Base-by-base conservation (phyloP, 306 rosid genomes). In the Ormosia semicastrata region DNA sequence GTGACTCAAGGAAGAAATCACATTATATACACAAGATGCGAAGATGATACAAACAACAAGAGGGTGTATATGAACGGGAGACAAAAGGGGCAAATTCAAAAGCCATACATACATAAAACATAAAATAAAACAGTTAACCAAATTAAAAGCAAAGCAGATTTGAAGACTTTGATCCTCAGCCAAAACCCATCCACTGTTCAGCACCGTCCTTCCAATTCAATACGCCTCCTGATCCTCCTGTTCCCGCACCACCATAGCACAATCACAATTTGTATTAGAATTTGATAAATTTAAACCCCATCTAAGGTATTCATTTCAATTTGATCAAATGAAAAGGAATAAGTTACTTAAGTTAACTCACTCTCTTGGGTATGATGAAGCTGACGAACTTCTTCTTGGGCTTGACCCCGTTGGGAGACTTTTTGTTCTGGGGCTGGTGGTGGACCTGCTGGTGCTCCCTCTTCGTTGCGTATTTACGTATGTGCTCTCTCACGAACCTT, bases 401-500 rank as follows among this genome's bases (percentile, higher is more conserved):
- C 72, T 90, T 89, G 29, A 41, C 73, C 7, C 18, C 87, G 8
- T 3, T 78, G 7, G 88, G 87, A 13, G 91, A 76, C 1, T 70
- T 80, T 18, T 73, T 74, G 9, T 17, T 9, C 0, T 6, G 37
- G 4, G 29, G 59, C 14, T 54, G 44, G 5, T 6, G 64, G 9
- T 65, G 46, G 4, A 37, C 73, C 5, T 52, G 64, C 2, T 67
- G 84, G n/a, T 77, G 59, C 1, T 67, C 80, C 47, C 13, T 76
- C 6, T 36, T 83, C 4, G 58, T 84, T 8, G 56, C 79, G 65
- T 88, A 73, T 85, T 75, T 93, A 44, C 75, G 56, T 77, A 95
- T 79, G 33, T 89, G 89, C 29, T 82, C 82, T 72, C 97, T 92
- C 81, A 92, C 98, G 47, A 78, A 89, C 85, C 87, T 92, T 10